These are phyloP conservation scores for Myriosclerotinia duriaeana DNA, from an alignment of 2,329 filamentous ascomycete species.

Conservation along the genomic window DNA sequence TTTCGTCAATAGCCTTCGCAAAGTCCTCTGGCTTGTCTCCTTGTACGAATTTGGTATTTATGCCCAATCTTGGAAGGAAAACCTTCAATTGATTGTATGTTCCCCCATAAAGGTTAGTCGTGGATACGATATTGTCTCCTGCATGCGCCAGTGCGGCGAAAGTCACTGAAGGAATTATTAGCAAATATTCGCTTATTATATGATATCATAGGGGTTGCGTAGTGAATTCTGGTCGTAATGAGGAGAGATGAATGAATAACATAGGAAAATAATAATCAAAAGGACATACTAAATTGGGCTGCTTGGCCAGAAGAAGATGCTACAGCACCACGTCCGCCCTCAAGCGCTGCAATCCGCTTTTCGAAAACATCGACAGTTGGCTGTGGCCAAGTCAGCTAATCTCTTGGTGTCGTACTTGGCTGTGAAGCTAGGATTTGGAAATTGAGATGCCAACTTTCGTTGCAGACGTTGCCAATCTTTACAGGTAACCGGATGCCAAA, in stretches of 20 bases:
- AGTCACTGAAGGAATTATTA: slow-evolving; percentile 44
- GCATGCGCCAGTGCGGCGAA: slow-evolving; percentile 76
- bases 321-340: slow-evolving; percentile 83
- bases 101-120: slow-evolving; percentile 87
- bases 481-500: slow-evolving; percentile 19
- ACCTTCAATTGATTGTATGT: slow-evolving; percentile 98
- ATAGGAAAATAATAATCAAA: background rate
- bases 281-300: slow-evolving; percentile 70
- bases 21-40: slow-evolving; percentile 79
- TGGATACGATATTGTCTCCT: slow-evolving; percentile 91
- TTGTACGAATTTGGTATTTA: slow-evolving; percentile 81
- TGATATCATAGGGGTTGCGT: background rate
- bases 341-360: slow-evolving; percentile 91
- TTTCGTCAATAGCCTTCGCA: slow-evolving; percentile 79
- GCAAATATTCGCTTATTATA: background rate
- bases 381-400: slow-evolving; percentile 44
- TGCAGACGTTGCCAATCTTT: slow-evolving; percentile 17
- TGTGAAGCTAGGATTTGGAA: background rate
- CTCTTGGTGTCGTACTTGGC: slow-evolving; percentile 16
- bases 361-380: slow-evolving; percentile 95
- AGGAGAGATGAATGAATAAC: background rate
- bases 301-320: slow-evolving; percentile 84
- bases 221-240: background rate
- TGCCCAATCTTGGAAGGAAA: slow-evolving; percentile 76
- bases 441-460: slow-evolving; percentile 13